Base-by-base conservation (phyloP, 2,329 filamentous ascomycete species). In the Trichoderma simmonsii region DNA sequence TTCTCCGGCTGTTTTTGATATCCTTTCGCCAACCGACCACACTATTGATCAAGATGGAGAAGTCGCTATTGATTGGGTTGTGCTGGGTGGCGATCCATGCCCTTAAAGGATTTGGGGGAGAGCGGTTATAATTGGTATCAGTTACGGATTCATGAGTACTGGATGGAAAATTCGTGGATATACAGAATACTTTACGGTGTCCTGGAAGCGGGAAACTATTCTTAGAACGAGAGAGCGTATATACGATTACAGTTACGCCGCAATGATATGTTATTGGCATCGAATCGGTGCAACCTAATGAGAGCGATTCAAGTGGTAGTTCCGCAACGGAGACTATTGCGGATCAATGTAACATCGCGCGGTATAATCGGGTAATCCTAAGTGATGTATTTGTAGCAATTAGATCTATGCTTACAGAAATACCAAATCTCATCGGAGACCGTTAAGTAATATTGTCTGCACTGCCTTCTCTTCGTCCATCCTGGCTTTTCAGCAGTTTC, bases 1-100 rank as follows among this genome's bases (percentile, higher is more conserved):
- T 30, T 66, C 63, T 34, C 63, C 63, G 3, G 63, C 63, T 11
- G 63, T 66, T 12, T 66, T 66, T 26, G 63, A 66, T 36, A 66
- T 66, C 4, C 63, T 66, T 26, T 66, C 63, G 4, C 63, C 63
- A 54, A 66, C 63, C 14, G 48, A 24, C n/a, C 63, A 56, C 48
- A 54, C 63, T 3, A 26, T 66, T 24, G 63, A 66, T 5, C 28
- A 24, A 32, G n/a, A 56, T 6, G 43, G 63, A 34, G 43, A 56
- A 34, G 63, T 66, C 14, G 30, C 43, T 26, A 66, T 66, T 66
- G 63, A 66, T 21, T 56, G 63, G 63, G 63, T 56, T 2, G 43
- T 30, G 2, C 43, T 66, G 43, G 63, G 63, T 12, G 48, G 63
- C 3, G 30, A 36, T 26, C 63, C 63, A 18, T 66, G 63, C 43